Percentiles rank a stretch among this genome's conserved stretches.
Evolutionary conservation across 345 rosid species (phyloP).

Genomic region (Eucalyptus caleyi): DNA sequence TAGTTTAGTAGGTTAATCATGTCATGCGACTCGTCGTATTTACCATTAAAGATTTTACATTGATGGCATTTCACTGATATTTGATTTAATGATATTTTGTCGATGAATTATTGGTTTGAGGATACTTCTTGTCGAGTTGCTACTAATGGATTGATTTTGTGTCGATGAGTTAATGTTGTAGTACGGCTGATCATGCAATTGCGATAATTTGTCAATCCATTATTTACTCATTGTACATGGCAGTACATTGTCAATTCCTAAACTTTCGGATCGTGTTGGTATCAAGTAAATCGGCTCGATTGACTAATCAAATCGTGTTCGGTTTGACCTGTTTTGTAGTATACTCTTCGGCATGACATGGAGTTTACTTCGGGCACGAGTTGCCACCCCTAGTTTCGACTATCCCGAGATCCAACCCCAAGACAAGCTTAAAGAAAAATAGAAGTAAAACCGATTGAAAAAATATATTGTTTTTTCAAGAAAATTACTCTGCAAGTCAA

Average conservation of each 20-base stretch:
- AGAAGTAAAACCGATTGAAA: background rate
- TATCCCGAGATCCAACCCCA: background rate
- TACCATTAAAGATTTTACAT: background rate
- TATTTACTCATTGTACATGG: background rate
- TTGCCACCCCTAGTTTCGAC: background rate
- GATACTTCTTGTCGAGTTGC: background rate
- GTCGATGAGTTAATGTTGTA: rapidly evolving
- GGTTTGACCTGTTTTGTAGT: background rate
- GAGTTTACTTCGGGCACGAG: background rate
- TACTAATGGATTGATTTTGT: background rate
- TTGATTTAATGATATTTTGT: background rate
- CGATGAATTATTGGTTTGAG: background rate
- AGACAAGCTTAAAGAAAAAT: background rate
- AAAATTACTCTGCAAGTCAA: background rate
- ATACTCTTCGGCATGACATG: background rate
- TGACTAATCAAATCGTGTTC: background rate
- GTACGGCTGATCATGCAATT: background rate
- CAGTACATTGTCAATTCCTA: no score
- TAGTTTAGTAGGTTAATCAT: background rate
- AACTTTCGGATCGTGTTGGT: background rate
- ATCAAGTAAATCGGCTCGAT: background rate
- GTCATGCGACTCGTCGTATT: background rate
- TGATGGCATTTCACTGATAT: background rate
- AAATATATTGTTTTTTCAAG: background rate
- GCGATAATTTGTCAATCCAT: background rate